phyloP scores from a whole-genome alignment of 768 basidiomycete genomes.

The Phaffia tasmanica region DNA sequence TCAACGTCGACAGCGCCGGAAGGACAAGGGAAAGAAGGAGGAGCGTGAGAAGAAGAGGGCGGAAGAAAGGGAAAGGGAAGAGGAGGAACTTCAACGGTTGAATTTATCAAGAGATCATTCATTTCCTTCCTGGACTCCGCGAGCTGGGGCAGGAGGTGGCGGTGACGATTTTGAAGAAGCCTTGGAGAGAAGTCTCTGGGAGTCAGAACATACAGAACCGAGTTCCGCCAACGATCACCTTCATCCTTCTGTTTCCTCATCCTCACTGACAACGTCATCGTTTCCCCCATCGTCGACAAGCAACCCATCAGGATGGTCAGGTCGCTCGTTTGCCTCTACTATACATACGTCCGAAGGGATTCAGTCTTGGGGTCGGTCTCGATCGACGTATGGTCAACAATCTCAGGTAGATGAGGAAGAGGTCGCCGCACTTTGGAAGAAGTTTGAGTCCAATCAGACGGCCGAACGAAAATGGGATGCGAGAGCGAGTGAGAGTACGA shows the following conservation, averaged over 20 bases:
- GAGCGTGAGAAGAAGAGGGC: conserved; percentile 71
- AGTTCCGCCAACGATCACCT: background rate
- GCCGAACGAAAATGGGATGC: background rate
- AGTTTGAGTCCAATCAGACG: conserved; percentile 18
- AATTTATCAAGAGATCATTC: background rate
- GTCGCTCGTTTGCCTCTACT: conserved; percentile 21
- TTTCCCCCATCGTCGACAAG: background rate
- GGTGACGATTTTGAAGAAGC: conserved; percentile 25
- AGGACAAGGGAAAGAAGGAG: conserved; percentile 74
- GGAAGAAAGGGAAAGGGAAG: conserved; percentile 55
- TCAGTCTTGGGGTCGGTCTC: too few relatives aligned
- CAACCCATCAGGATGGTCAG: conserved; percentile 8
- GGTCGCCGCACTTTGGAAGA: conserved; percentile 18
- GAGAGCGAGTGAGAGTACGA: background rate
- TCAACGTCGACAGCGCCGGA: conserved; percentile 58
- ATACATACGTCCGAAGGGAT: background rate
- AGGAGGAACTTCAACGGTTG: conserved; percentile 20
- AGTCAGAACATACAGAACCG: background rate
- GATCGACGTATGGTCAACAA: background rate
- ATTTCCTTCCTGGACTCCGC: background rate
- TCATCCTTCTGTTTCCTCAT: background rate
- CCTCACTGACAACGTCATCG: background rate
- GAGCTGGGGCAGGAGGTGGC: background rate
- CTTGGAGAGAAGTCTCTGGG: conserved; percentile 19
- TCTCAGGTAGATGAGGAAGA: conserved; percentile 17